phyloP scores from a whole-genome alignment of 108 stramenopile genomes.

The Chaetoceros muelleri region DNA sequence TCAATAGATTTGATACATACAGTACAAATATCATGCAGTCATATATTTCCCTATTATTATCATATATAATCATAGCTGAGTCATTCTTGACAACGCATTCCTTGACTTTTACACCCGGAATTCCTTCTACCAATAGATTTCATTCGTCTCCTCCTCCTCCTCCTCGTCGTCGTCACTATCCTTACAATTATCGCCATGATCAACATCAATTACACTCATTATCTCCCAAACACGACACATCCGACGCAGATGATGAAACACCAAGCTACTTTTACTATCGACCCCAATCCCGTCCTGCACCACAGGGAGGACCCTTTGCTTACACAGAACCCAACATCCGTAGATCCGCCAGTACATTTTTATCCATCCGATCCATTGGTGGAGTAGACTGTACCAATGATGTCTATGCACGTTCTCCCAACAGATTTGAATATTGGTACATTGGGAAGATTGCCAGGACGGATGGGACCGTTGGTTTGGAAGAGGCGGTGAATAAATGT shows the following conservation, averaged over 20 bases:
- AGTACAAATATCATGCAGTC: too few relatives aligned
- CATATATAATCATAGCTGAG: too few relatives aligned
- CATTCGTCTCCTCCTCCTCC: too few relatives aligned
- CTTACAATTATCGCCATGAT: too few relatives aligned
- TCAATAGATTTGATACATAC: too few relatives aligned
- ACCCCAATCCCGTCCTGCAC: slow-evolving; percentile 11
- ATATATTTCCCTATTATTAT: too few relatives aligned
- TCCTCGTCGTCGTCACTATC: too few relatives aligned
- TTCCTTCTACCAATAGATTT: too few relatives aligned
- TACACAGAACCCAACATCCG: slow-evolving; percentile 27
- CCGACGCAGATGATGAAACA: neutral
- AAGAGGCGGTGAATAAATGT: slow-evolving; percentile 25
- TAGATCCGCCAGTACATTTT: slow-evolving; percentile 17
- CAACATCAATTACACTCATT: too few relatives aligned
- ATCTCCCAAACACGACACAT: too few relatives aligned
- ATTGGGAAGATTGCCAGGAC: slow-evolving; percentile 35
- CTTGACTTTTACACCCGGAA: too few relatives aligned
- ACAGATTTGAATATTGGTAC: slow-evolving; percentile 20
- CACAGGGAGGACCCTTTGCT: slow-evolving; percentile 32
- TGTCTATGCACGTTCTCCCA: slow-evolving; percentile 29
- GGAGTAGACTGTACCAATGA: slow-evolving; percentile 25
- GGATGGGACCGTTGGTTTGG: slow-evolving; percentile 27
- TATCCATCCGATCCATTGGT: slow-evolving; percentile 21
- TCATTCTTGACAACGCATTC: too few relatives aligned
- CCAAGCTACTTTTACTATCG: neutral